phyloP scores from a whole-genome alignment of 495 filamentous ascomycete species.

The Aspergillus biplanus region DNA sequence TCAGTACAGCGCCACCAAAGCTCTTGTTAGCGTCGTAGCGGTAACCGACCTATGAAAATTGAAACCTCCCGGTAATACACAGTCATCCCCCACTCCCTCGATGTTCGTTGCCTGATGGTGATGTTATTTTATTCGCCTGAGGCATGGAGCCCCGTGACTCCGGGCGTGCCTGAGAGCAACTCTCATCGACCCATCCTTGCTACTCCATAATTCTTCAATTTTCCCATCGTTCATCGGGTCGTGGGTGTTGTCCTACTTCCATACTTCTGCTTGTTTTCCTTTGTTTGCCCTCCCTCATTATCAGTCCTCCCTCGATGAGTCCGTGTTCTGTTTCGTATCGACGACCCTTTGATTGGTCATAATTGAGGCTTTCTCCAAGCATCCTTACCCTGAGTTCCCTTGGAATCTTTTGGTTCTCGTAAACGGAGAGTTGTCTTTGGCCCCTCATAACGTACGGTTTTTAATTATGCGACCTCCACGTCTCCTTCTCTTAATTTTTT shows the following conservation, averaged over 20 bases:
- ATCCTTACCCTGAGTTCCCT: constrained; percentile 14
- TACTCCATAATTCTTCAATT: constrained; percentile 3
- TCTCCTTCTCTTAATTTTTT: constrained; percentile 55
- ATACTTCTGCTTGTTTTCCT: constrained; percentile 19
- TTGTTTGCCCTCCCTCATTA: constrained; percentile 11
- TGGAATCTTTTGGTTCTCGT: not conserved
- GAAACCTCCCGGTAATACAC: not conserved
- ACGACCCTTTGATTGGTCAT: constrained; percentile 48
- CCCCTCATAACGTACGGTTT: not conserved
- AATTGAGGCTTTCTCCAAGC: constrained; percentile 18
- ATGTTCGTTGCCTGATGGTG: constrained; percentile 5
- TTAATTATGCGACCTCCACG: constrained; percentile 59
- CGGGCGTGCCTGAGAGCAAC: constrained; percentile 11
- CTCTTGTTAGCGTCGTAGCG: not conserved
- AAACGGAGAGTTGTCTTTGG: not conserved
- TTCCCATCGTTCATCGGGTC: constrained; percentile 21
- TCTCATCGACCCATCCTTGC: not conserved
- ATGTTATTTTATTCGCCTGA: constrained; percentile 16
- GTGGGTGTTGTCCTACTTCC: not conserved
- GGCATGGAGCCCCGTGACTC: constrained; percentile 26
- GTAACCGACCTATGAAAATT: not conserved
- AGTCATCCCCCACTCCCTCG: not conserved
- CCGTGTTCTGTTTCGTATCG: constrained; percentile 32
- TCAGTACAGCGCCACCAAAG: not conserved
- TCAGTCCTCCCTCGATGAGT: constrained; percentile 41